Conservation (phyloP, 495 filamentous ascomycete species). For the Ramalina peruviana region DNA sequence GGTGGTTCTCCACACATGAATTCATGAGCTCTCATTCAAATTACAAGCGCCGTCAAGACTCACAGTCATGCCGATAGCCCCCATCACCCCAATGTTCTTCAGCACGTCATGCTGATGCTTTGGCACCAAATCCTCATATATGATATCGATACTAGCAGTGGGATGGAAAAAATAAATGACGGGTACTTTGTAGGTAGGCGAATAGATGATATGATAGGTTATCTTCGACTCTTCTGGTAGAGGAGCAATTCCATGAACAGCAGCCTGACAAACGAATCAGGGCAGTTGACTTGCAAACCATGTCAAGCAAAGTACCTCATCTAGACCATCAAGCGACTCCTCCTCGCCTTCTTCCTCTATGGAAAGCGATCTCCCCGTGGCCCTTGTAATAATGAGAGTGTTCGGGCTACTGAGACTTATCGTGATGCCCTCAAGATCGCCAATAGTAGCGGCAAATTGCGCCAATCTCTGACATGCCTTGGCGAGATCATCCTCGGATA, state of each 20-base stretch:
- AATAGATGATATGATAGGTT: constrained; percentile 41
- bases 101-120: constrained; percentile 42
- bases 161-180: constrained; percentile 41
- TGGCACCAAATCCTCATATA: constrained; percentile 59
- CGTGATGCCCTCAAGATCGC: too few relatives aligned
- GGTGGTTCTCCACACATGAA: constrained; percentile 51
- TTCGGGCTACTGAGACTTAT: too few relatives aligned
- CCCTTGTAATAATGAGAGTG: too few relatives aligned
- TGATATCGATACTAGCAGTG: constrained; percentile 49
- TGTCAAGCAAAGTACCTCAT: constrained; percentile 7
- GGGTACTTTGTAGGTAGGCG: constrained; percentile 36
- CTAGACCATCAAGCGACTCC: constrained; percentile 5
- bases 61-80: constrained; percentile 66
- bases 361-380: too few relatives aligned
- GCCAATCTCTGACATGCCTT: too few relatives aligned
- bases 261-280: constrained; percentile 22
- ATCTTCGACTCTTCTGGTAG: constrained; percentile 15
- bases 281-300: neutral
- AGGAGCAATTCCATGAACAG: constrained; percentile 18
- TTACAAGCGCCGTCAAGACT: constrained; percentile 22
- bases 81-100: constrained; percentile 47
- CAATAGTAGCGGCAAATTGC: too few relatives aligned
- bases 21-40: constrained; percentile 33
- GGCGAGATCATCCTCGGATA: too few relatives aligned
- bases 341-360: constrained; percentile 14